Evolutionary conservation across 164 flowering plant genomes (phyloP).

Genomic region (grape (Vitis vinifera)): ASM3070453v1 NC_081806.1:10438001-10438500

Average conservation of each 20-base stretch:
- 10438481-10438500: conserved; percentile 54
- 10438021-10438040: conserved; percentile 42
- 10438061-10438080: conserved; percentile 77
- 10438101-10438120: conserved; percentile 77
- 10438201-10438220: conserved; percentile 73
- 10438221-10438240: conserved; percentile 63
- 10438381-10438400: conserved; percentile 87
- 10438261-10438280: conserved; percentile 79
- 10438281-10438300: conserved; percentile 91
- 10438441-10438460: conserved; percentile 85
- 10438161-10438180: conserved; percentile 84
- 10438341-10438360: conserved; percentile 83
- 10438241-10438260: conserved; percentile 87
- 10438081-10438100: conserved; percentile 68
- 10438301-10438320: conserved; percentile 89
- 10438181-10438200: conserved; percentile 67
- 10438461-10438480: conserved; percentile 85
- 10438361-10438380: conserved; percentile 83
- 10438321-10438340: conserved; percentile 79
- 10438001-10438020: conserved; percentile 20
- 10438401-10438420: conserved; percentile 79
- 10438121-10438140: conserved; percentile 87
- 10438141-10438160: conserved; percentile 65
- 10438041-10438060: conserved; percentile 46
- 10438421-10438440: conserved; percentile 98